These are phyloP conservation scores for Arabidopsis lyrata DNA, from an alignment of 441 rosid species.

Conservation along the genomic window DNA sequence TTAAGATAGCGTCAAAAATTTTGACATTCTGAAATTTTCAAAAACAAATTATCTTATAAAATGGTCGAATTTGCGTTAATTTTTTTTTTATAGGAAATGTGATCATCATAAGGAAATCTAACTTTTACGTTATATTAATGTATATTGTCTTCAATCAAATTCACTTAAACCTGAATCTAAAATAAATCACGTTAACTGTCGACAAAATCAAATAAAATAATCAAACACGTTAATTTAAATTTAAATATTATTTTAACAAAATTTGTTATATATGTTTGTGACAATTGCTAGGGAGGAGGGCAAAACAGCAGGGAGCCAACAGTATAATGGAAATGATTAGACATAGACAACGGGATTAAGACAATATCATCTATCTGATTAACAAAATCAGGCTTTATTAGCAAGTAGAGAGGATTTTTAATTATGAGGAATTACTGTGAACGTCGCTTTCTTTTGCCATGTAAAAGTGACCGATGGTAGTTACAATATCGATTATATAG, in stretches of 20 bases:
- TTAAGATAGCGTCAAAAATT: too few species aligned
- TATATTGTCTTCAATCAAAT: not conserved
- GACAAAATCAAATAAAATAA: not conserved
- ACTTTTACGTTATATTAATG: not conserved
- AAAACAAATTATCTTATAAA: not conserved
- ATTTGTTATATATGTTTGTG: not conserved
- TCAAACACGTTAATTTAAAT: not conserved
- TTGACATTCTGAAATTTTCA: not conserved
- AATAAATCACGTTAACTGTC: not conserved
- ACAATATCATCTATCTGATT: slow-evolving; percentile 37
- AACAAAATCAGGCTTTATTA: slow-evolving; percentile 39
- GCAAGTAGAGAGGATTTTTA: slow-evolving; percentile 32
- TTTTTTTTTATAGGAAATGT: not conserved
- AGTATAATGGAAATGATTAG: slow-evolving; percentile 43
- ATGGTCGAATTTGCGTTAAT: not conserved
- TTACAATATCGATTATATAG: slow-evolving; percentile 7
- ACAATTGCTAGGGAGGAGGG: slow-evolving; percentile 5
- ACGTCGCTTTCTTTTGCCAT: slow-evolving; percentile 34
- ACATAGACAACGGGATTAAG: slow-evolving; percentile 42
- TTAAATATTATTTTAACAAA: not conserved
- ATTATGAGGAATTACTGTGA: slow-evolving; percentile 34
- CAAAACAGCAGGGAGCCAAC: slow-evolving; percentile 39
- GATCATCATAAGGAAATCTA: too few species aligned
- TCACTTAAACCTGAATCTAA: not conserved
- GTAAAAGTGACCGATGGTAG: slow-evolving; percentile 9